These are phyloP conservation scores for Urostyla sp. DNA, from an alignment of 73 alveolate species.

Conservation along the genomic window DNA sequence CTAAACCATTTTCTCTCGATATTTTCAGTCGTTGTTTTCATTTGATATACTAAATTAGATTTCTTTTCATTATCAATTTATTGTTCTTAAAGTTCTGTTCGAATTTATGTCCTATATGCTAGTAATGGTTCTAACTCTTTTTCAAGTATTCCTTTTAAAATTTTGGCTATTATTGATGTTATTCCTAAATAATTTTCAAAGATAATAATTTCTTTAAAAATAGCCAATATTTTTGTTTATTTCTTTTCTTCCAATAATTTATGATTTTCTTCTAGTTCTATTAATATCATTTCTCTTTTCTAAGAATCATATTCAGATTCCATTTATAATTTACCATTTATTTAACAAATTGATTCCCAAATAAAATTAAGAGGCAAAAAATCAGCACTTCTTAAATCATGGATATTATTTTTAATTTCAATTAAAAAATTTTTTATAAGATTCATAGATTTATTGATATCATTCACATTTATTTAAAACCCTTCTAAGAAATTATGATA, in stretches of 20 bases:
- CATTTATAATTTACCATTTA: neutral
- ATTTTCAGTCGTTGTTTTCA: neutral
- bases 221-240: neutral
- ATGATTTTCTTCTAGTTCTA: neutral
- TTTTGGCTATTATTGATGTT: neutral
- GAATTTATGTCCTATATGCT: neutral
- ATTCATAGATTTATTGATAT: neutral
- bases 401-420: too few relatives aligned
- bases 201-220: neutral
- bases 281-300: neutral
- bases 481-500: too few relatives aligned
- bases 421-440: too few relatives aligned
- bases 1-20: constrained; percentile 7
- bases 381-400: neutral
- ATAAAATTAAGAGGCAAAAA: neutral
- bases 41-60: neutral
- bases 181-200: neutral
- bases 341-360: neutral
- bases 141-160: constrained; percentile 16
- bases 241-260: neutral
- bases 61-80: neutral
- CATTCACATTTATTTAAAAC: neutral
- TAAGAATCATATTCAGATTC: neutral
- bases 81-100: neutral
- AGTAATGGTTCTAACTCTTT: neutral